phyloP scores from a whole-genome alignment of 768 basidiomycete species.

The Cytidiella melzeri region DNA sequence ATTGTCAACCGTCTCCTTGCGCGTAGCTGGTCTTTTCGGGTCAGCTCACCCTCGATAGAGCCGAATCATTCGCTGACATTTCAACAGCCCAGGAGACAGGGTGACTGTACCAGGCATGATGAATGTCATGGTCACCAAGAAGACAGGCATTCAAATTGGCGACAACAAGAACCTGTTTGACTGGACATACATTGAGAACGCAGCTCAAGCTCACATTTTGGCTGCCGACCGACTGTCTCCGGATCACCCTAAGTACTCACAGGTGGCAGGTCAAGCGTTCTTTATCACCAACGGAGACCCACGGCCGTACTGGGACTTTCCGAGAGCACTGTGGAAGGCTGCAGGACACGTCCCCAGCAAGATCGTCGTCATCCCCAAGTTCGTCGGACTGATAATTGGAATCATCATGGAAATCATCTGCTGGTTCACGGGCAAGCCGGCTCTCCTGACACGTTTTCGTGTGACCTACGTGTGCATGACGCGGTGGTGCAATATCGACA shows the following conservation, averaged over 20 bases:
- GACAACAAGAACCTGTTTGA: conserved; percentile 32
- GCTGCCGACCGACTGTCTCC: conserved; percentile 40
- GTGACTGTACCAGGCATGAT: conserved; percentile 34
- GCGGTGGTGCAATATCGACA: conserved; percentile 48
- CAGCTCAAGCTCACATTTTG: conserved; percentile 50
- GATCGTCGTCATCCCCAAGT: conserved; percentile 27
- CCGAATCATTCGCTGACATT: conserved; percentile 3
- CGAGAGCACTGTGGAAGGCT: conserved; percentile 37
- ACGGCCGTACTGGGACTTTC: conserved; percentile 48
- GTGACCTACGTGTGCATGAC: conserved; percentile 36
- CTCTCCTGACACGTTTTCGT: conserved; percentile 35
- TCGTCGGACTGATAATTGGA: conserved; percentile 36
- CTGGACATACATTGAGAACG: conserved; percentile 53
- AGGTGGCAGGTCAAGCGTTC: conserved; percentile 48
- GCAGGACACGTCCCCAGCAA: conserved; percentile 21
- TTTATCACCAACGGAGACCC: conserved; percentile 57
- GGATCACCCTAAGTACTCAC: conserved; percentile 27
- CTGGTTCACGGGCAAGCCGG: conserved; percentile 37
- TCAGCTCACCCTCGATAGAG: conserved; percentile 8
- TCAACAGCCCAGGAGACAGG: conserved; percentile 39
- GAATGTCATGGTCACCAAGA: too few species aligned
- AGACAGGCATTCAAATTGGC: conserved; percentile 42
- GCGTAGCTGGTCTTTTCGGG: conserved; percentile 56
- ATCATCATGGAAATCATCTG: conserved; percentile 31
- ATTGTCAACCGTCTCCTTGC: conserved; percentile 40